Evolutionary conservation across 176 grass and related monocot species (phyloP), one percentile per base, ranked within the genome.

Genomic region (Calamus simplicifolius): DNA sequence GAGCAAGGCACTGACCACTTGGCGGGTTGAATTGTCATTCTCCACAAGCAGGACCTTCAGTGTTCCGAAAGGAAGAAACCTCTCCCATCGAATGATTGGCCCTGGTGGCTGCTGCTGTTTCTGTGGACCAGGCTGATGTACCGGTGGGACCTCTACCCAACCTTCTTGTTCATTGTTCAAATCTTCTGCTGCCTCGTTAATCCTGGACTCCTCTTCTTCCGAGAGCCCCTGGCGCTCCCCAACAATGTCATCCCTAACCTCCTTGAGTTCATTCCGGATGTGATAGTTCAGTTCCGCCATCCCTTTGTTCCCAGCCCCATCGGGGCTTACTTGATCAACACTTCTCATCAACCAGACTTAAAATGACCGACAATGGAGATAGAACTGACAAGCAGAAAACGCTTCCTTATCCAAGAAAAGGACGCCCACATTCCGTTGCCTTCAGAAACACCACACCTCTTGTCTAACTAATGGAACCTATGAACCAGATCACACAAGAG

Each of bases 21-120:
- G 92, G 38, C 87, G 87, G 30, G 92, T 96, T 51, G 74, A 90
- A 25, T 88, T 71, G 51, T 96, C 92, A 58, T 85, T 82, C 83
- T 96, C 92, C 58, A 88, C 92, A 3, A 90, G 69, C 57, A 96
- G 67, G 62, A 96, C 75, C 66, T 69, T 81, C 25, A 90, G 65
- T 26, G 83, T 63, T 80, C 83, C 78, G 21, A 90, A 58, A 62
- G 87, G 92, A 18, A 97, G 75, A 76, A 96, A 96, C 48, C 55
- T 85, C 27, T 96, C 92, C 92, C 92, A 96, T 14, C 13, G 54
- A 49, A 94, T 73, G 49, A 75, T 57, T 2, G 19, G 56, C 59
- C 25, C 77, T 43, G 60, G 55, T 25, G 5, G 14, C 52, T 81
- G 78, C 19, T 57, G 75, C 69, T 88, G 80, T 65, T 85, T 84